Percentiles rank a stretch among this genome's conserved stretches.
Conservation (phyloP, 1,284 basidiomycete genomes). For the Inonotus hispidus region DNA sequence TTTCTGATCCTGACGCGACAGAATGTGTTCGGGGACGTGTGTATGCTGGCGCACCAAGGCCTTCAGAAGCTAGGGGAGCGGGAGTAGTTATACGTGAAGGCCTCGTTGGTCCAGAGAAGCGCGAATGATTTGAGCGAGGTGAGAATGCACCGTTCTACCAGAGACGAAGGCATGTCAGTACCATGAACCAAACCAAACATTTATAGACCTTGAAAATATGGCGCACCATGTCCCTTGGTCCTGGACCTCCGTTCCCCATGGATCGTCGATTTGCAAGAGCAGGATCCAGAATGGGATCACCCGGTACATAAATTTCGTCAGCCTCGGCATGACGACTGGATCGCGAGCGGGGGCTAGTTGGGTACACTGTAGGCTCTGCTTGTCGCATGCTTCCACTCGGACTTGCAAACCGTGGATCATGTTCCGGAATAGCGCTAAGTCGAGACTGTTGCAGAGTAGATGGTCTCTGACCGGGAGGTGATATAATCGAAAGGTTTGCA, state of each 20-base stretch:
- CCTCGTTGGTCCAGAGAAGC: conserved; percentile 4
- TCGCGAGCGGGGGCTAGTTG: background rate
- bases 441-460: background rate
- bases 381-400: conserved; percentile 11
- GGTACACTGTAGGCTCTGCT: background rate
- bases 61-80: conserved; percentile 4
- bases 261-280: background rate
- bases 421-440: conserved; percentile 16
- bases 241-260: background rate
- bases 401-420: background rate
- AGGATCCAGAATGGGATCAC: background rate
- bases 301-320: background rate
- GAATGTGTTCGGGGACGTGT: conserved; percentile 16
- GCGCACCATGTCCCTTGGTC: conserved; percentile 4
- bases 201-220: background rate
- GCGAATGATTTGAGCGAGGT: conserved; percentile 7
- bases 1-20: conserved; percentile 8
- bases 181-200: background rate
- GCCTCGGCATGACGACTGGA: background rate
- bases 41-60: conserved; percentile 1
- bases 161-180: background rate
- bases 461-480: conserved; percentile 3
- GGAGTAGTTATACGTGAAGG: conserved; percentile 13
- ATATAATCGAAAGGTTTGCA: conserved; percentile 14
- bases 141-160: conserved; percentile 1